Percentiles rank a stretch among this genome's conserved stretches.
Conservation (phyloP, 768 basidiomycete genomes). For the Phlegmacium glaucopus region DNA sequence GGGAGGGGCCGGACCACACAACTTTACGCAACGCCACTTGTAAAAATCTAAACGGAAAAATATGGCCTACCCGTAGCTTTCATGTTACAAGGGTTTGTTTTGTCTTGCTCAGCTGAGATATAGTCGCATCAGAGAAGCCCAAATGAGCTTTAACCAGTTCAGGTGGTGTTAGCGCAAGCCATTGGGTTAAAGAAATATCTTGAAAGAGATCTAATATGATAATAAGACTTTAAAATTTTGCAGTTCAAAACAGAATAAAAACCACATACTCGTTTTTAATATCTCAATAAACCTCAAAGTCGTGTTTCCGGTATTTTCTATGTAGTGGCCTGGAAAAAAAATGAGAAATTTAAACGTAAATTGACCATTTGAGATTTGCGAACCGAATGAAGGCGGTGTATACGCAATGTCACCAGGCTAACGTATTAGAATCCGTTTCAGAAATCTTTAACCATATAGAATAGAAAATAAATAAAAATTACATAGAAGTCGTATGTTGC, state of each 20-base stretch:
- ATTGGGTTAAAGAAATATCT: slow-evolving; percentile 56
- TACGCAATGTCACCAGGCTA: slow-evolving; percentile 39
- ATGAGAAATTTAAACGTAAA: not conserved
- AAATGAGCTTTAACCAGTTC: slow-evolving; percentile 60
- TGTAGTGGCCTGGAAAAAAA: slow-evolving; percentile 49
- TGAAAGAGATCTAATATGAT: slow-evolving; percentile 40
- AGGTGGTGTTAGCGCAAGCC: slow-evolving; percentile 60
- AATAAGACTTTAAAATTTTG: slow-evolving; percentile 1
- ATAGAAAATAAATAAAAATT: slow-evolving; percentile 2
- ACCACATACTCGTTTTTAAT: slow-evolving; percentile 45
- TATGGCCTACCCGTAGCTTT: too few relatives aligned
- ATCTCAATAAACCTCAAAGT: slow-evolving; percentile 60
- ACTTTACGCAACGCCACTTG: too few relatives aligned
- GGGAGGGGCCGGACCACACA: too few relatives aligned
- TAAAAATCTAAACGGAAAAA: not conserved
- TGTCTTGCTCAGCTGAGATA: slow-evolving; percentile 46
- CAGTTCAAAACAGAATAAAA: not conserved
- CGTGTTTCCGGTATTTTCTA: slow-evolving; percentile 63
- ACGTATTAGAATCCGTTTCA: too few relatives aligned
- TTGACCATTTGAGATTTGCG: not conserved
- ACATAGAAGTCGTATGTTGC: slow-evolving; percentile 60
- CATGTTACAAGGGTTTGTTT: slow-evolving; percentile 43
- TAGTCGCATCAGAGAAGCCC: slow-evolving; percentile 47
- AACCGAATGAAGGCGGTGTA: slow-evolving; percentile 34
- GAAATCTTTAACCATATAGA: not conserved